phyloP scores from a whole-genome alignment of 2,329 filamentous ascomycete species.

The Trichoderma sp. region DNA sequence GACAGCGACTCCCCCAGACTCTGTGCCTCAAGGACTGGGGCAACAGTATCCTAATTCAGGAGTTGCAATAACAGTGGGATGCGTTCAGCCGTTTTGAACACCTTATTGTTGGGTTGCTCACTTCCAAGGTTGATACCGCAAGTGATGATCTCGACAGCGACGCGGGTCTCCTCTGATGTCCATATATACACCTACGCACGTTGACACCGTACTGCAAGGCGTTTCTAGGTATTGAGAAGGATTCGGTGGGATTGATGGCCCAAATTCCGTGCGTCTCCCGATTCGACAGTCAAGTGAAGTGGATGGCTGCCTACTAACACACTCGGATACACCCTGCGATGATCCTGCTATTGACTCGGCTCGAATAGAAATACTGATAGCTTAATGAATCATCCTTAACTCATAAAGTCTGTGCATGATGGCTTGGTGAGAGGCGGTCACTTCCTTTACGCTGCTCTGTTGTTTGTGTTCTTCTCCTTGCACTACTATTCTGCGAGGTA shows the following conservation, averaged over 20 bases:
- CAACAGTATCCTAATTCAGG: neutral
- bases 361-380: constrained; percentile 13
- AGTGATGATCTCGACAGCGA: constrained; percentile 22
- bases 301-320: neutral
- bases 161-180: constrained; percentile 8
- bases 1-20: neutral
- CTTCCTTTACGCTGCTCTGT: no score
- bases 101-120: constrained; percentile 7
- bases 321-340: neutral
- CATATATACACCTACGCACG: constrained; percentile 13
- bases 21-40: constrained; percentile 21
- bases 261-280: neutral
- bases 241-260: neutral
- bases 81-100: constrained; percentile 13
- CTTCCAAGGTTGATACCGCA: constrained; percentile 13
- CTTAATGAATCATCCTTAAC: neutral
- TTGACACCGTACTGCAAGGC: neutral
- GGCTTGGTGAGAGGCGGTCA: neutral
- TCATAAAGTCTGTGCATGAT: no score
- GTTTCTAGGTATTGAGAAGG: neutral
- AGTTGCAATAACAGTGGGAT: neutral
- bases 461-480: no score
- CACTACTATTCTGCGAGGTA: neutral
- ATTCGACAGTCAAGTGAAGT: neutral
- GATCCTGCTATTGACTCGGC: neutral